Evolutionary conservation across 2,329 filamentous ascomycete species (phyloP).

Genomic region (Scedosporium aurantiacum): DNA sequence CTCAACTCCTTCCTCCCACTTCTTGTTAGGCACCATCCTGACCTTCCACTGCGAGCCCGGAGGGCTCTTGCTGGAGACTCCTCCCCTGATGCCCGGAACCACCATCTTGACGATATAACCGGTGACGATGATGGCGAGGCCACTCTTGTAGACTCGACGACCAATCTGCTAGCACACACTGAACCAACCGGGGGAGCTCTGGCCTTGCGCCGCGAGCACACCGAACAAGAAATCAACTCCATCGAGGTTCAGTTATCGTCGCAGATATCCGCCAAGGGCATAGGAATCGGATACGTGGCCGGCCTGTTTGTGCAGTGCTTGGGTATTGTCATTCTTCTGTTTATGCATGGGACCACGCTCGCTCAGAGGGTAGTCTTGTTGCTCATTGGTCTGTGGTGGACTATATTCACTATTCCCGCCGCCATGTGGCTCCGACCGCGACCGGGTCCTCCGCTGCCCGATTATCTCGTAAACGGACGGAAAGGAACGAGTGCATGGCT

Average conservation of each 20-base stretch:
- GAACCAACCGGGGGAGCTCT: background rate
- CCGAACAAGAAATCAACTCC: constrained; percentile 36
- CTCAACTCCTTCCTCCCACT: constrained; percentile 91
- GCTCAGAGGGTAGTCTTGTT: constrained; percentile 80
- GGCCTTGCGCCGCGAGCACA: background rate
- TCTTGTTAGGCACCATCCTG: constrained; percentile 75
- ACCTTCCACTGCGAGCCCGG: constrained; percentile 11
- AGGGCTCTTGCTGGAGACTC: constrained; percentile 14
- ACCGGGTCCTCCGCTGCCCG: constrained; percentile 69
- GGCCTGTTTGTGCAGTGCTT: constrained; percentile 75
- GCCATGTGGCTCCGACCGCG: constrained; percentile 79
- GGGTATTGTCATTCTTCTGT: constrained; percentile 65
- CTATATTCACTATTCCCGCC: constrained; percentile 77
- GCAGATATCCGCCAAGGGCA: constrained; percentile 81
- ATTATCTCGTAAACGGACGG: constrained; percentile 17
- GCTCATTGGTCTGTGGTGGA: constrained; percentile 85
- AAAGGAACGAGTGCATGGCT: constrained; percentile 33
- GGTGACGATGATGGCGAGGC: background rate
- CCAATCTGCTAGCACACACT: background rate
- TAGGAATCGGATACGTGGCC: constrained; percentile 86
- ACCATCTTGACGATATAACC: background rate
- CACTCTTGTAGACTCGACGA: background rate
- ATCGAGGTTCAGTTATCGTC: constrained; percentile 72
- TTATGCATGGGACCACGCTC: constrained; percentile 67
- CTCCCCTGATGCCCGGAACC: constrained; percentile 11